Evolutionary conservation across 192 early-diverging fungal genomes (phyloP), one percentile per base, ranked within the genome.

Genomic region (Backusella tuberculispora): DNA sequence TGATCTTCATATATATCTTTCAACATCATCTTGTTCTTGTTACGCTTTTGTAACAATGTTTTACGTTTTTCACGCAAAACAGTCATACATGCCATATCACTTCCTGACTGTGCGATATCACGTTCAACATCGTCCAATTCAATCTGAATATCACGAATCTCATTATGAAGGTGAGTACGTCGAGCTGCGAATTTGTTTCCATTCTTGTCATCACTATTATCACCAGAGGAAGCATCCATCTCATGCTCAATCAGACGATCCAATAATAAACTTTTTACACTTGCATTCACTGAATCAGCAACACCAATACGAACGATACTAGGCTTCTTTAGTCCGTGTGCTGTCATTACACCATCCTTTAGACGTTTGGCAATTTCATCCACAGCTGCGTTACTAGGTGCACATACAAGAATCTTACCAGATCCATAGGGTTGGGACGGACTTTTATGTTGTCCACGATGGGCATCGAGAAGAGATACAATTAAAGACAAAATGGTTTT

Each of bases 381-480:
- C 41, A 95, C 94, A 0, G 96, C 97, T 4, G 97, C 96, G 74
- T 99, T 99, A 72, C 91, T 93, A 6, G 97, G 97, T n/a, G 96
- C 96, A 72, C 96, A 98, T 8, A 96, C 90, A 6, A 99, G 83
- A 45, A 99, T 80, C 78, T 90, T 87, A 78, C 60, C 45, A 14
- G 46, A 29, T 21, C 53, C 42, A 26, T 67, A 46, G 43, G 68
- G 68, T 17, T 69, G 44, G 0, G 14, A 6, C 6, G 53, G 7
- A 19, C 37, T 71, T 60, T 60, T 60, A 5, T 69, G 66, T 3
- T 75, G 78, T 10, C 66, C 45, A 21, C 76, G 60, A 3, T 80
- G 67, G 4, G 21, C 24, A 21, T 78, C 81, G 12, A 93, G 78
- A 3, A 97, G 80, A 5, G 90, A 85, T 5, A 91, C 93, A 53